A percentile compares a stretch with the other conserved stretches of the same genome.
These are phyloP conservation scores for Talaromyces amestolkiae DNA, from an alignment of 2,329 filamentous ascomycete species.

Conservation along the genomic window DNA sequence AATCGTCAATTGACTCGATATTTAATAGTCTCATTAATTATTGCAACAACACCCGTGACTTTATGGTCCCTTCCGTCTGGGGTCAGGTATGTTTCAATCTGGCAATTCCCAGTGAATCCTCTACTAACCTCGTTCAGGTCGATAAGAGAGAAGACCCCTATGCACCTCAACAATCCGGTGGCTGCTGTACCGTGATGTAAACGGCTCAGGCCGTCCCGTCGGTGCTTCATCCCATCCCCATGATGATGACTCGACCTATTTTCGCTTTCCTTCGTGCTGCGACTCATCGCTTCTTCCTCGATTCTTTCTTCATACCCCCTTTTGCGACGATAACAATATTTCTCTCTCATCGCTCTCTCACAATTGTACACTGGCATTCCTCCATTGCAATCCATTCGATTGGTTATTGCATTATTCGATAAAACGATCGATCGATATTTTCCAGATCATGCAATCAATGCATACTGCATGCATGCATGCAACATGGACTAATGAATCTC, in stretches of 20 bases:
- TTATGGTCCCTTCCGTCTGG: constrained; percentile 98
- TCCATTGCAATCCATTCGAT: constrained; percentile 18
- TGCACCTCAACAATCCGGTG: constrained; percentile 85
- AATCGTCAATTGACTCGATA: constrained; percentile 14
- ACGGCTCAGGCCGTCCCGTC: constrained; percentile 19
- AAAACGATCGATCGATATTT: constrained; percentile 10
- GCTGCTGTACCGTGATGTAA: constrained; percentile 96
- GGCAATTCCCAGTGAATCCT: neutral
- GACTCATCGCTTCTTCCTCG: constrained; percentile 15
- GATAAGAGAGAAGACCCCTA: constrained; percentile 98
- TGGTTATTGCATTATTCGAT: constrained; percentile 18
- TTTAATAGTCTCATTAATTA: constrained; percentile 83
- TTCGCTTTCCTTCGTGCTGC: constrained; percentile 9
- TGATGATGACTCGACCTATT: constrained; percentile 16
- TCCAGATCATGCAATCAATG: neutral
- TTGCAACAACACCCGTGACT: constrained; percentile 96
- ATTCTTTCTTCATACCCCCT: constrained; percentile 16
- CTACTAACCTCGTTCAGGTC: constrained; percentile 52
- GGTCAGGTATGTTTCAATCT: constrained; percentile 58
- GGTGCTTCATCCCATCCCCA: neutral
- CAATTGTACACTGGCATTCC: constrained; percentile 17
- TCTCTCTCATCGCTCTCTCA: constrained; percentile 7
- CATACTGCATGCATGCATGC: constrained; percentile 3
- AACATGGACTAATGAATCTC: constrained; percentile 9
- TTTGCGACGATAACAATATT: constrained; percentile 15